phyloP scores from a whole-genome alignment of 495 filamentous ascomycete species.

The Aspergillus carlsbadensis region DNA sequence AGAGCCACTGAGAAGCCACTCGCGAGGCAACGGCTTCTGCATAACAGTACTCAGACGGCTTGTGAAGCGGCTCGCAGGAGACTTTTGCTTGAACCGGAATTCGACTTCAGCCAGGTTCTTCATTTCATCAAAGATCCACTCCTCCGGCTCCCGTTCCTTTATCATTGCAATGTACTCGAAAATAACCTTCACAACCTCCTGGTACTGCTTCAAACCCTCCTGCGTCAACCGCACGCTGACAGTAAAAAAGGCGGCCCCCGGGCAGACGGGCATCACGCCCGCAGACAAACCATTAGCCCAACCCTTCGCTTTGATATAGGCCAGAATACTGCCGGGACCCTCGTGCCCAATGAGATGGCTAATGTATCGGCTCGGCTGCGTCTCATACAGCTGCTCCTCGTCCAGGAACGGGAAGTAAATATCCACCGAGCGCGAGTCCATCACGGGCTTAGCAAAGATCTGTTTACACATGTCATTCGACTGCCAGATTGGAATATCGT shows the following conservation, averaged over 20 bases:
- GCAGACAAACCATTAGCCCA: slow-evolving; percentile 90
- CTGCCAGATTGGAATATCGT: slow-evolving; percentile 65
- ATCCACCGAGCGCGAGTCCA: slow-evolving; percentile 83
- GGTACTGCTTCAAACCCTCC: slow-evolving; percentile 80
- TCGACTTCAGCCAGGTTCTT: slow-evolving; percentile 87
- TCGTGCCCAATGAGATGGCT: slow-evolving; percentile 96
- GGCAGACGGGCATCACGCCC: slow-evolving; percentile 72
- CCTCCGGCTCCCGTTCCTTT: slow-evolving; percentile 72
- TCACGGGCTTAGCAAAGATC: slow-evolving; percentile 93
- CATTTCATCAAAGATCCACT: slow-evolving; percentile 93
- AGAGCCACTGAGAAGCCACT: slow-evolving; percentile 80
- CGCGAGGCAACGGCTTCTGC: slow-evolving; percentile 83
- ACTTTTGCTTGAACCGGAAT: slow-evolving; percentile 94
- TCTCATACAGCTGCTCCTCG: slow-evolving; percentile 78
- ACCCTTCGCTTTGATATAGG: slow-evolving; percentile 91
- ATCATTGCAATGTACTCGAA: slow-evolving; percentile 96
- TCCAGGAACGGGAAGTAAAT: slow-evolving; percentile 88
- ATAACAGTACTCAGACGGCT: slow-evolving; percentile 78
- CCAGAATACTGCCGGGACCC: slow-evolving; percentile 92
- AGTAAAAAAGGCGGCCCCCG: slow-evolving; percentile 82
- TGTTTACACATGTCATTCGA: slow-evolving; percentile 70
- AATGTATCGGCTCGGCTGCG: slow-evolving; percentile 86
- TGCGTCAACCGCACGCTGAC: slow-evolving; percentile 80
- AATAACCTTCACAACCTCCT: slow-evolving; percentile 80
- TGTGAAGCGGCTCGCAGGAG: slow-evolving; percentile 81